Evolutionary conservation across 768 basidiomycete species (phyloP), one percentile per base, ranked within the genome.

Genomic region (Glaciozyma antarctica): DNA sequence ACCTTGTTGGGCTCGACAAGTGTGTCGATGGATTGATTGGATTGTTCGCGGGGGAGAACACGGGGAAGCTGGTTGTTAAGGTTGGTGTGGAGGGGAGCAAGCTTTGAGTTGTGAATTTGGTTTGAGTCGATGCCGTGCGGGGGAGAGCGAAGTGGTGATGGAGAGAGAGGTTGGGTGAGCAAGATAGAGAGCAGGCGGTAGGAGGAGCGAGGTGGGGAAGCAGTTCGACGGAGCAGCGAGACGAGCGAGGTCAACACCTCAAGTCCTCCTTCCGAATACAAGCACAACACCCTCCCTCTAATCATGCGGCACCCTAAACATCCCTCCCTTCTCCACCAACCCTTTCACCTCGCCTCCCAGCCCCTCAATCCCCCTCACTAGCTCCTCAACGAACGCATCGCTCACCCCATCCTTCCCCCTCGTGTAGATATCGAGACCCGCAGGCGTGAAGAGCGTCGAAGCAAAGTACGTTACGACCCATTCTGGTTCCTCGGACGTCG

Each of bases 1-100:
- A n/a, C 49, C 5, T 52, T 6, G 30, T 28, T 51, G 88, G 91
- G 72, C 77, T 91, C 47, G 82, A 90, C 0, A 79, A 87, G 58
- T 88, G 88, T 3, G 76, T 90, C 52, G 83, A 88, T 69, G 82
- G 85, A 19, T 61, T 68, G n/a, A 43, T 58, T 12, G 65, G 58
- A 0, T 77, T 93, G 16, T 92, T 84, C 77, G 81, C 77, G 17
- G 89, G 90, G 32, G 85, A 80, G 3, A 91, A 91, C 73, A 85
- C 81, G 0, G 90, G 89, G 48, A 90, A 92, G 78, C 73, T 91
- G 81, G 80, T 67, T 24, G 79, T 78, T 32, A 71, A 69, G 55
- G 52, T 72, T 24, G 59, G 64, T 1, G 13, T 7, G 5, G 55
- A 15, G 22, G 55, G 38, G 12, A 43, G n/a, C 8, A 57, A 57